These are phyloP conservation scores for Lomentospora prolificans DNA, from an alignment of 2,329 filamentous ascomycete genomes.

Conservation along the genomic window DNA sequence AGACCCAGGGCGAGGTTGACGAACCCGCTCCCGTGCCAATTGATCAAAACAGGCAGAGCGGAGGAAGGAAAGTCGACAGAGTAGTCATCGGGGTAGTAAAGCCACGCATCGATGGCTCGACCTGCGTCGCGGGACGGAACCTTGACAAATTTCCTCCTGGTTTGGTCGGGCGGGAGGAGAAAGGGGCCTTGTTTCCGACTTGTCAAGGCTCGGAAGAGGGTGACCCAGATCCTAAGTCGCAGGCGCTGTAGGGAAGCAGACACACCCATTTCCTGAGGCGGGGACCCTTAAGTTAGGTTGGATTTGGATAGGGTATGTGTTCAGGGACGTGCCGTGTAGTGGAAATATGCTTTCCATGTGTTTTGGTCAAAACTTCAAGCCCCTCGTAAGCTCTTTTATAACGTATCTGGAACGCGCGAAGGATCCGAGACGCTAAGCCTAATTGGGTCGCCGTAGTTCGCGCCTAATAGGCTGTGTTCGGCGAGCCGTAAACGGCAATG, in stretches of 20 bases:
- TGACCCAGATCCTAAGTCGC: neutral
- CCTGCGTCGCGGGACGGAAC: slow-evolving; percentile 20
- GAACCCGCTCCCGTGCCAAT: neutral
- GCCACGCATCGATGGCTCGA: slow-evolving; percentile 18
- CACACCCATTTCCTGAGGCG: neutral
- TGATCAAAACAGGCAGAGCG: slow-evolving; percentile 1
- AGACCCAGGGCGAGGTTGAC: neutral
- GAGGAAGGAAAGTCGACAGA: slow-evolving; percentile 1
- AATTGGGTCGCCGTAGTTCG: neutral
- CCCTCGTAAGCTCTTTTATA: too few species aligned
- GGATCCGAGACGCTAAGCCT: neutral
- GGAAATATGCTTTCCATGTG: neutral
- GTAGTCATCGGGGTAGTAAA: slow-evolving; percentile 16
- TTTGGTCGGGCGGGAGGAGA: neutral
- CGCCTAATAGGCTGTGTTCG: neutral
- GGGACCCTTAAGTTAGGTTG: neutral
- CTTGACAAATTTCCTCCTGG: slow-evolving; percentile 8
- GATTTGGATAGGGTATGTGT: neutral
- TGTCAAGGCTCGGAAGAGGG: neutral
- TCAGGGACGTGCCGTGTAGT: neutral
- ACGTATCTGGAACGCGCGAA: too few species aligned
- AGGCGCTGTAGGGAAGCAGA: neutral
- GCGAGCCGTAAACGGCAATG: neutral
- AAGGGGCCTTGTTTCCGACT: neutral
- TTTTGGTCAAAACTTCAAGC: neutral